Evolutionary conservation across 2,329 filamentous ascomycete genomes (phyloP).

Genomic region (Penicillium carneum): DNA sequence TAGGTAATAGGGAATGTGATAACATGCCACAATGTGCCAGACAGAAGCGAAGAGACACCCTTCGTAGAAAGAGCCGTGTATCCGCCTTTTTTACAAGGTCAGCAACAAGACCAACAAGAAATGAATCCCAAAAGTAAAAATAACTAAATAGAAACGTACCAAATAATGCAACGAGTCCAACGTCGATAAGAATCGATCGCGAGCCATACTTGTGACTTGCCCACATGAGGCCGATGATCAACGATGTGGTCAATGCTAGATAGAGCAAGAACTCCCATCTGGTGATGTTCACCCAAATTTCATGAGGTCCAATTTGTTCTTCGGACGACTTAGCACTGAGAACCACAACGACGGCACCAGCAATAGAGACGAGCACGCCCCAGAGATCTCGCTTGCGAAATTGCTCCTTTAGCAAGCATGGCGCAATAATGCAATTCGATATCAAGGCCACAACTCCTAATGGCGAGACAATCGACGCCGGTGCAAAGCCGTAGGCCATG

Average conservation of each 20-base stretch:
- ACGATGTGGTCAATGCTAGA: conserved; percentile 73
- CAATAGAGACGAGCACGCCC: conserved; percentile 86
- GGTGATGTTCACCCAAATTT: conserved; percentile 88
- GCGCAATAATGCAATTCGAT: conserved; percentile 95
- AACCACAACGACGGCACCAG: conserved; percentile 89
- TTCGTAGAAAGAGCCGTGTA: conserved; percentile 98
- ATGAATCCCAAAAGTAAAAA: neutral
- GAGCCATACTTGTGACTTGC: conserved; percentile 83
- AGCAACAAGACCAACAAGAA: conserved; percentile 19
- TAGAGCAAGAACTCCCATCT: conserved; percentile 91
- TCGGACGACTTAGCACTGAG: conserved; percentile 88
- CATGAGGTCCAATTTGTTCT: conserved; percentile 85
- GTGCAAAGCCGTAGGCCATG: conserved; percentile 94
- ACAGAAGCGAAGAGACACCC: conserved; percentile 92
- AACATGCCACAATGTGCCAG: conserved; percentile 84
- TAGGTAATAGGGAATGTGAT: conserved; percentile 94
- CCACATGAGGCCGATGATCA: conserved; percentile 82
- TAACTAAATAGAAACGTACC: conserved; percentile 62
- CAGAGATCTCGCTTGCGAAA: conserved; percentile 85
- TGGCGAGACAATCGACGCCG: conserved; percentile 94
- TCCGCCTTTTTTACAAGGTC: conserved; percentile 67
- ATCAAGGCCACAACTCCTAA: conserved; percentile 95
- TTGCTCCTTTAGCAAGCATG: conserved; percentile 87
- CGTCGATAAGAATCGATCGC: conserved; percentile 85
- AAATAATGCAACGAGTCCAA: conserved; percentile 91